Percentiles rank a stretch among this genome's conserved stretches.
These are phyloP conservation scores for Punctularia strigosozonata DNA, from an alignment of 768 basidiomycete species.

Conservation along the genomic window DNA sequence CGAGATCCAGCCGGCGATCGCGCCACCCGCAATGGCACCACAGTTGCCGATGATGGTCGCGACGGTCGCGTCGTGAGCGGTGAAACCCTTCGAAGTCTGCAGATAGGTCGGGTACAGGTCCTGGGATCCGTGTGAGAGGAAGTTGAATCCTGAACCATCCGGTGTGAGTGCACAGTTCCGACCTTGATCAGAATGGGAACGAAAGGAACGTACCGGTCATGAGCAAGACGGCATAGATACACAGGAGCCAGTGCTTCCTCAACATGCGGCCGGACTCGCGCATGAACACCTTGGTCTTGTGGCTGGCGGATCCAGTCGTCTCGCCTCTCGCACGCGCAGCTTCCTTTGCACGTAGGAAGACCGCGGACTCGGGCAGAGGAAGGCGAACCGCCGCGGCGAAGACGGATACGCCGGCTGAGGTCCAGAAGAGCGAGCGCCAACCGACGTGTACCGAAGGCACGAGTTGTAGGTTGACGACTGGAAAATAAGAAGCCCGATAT, in stretches of 20 bases:
- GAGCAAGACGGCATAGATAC: slow-evolving; percentile 74
- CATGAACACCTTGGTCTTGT: slow-evolving; percentile 64
- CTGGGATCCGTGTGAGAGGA: slow-evolving; percentile 39
- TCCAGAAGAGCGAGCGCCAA: slow-evolving; percentile 82
- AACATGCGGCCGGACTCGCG: slow-evolving; percentile 67
- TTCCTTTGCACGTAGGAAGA: slow-evolving; percentile 57
- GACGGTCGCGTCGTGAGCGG: slow-evolving; percentile 43
- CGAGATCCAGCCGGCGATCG: slow-evolving; percentile 56
- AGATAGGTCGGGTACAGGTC: slow-evolving; percentile 80
- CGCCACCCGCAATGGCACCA: slow-evolving; percentile 51
- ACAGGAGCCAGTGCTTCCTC: slow-evolving; percentile 69
- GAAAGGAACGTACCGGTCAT: slow-evolving; percentile 40
- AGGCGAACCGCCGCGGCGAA: slow-evolving; percentile 59
- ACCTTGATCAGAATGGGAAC: background rate
- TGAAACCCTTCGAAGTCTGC: slow-evolving; percentile 47
- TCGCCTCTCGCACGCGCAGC: slow-evolving; percentile 31
- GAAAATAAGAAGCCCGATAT: too few relatives aligned
- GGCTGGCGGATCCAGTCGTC: slow-evolving; percentile 12
- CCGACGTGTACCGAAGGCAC: slow-evolving; percentile 21
- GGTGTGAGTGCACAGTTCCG: slow-evolving; percentile 1
- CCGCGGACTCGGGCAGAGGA: slow-evolving; percentile 64
- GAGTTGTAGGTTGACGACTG: slow-evolving; percentile 66
- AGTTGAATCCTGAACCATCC: slow-evolving; percentile 28
- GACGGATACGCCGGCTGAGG: slow-evolving; percentile 54
- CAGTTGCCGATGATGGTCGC: slow-evolving; percentile 79